Base-by-base conservation (phyloP, 345 rosid species). In the Angophora floribunda region DNA sequence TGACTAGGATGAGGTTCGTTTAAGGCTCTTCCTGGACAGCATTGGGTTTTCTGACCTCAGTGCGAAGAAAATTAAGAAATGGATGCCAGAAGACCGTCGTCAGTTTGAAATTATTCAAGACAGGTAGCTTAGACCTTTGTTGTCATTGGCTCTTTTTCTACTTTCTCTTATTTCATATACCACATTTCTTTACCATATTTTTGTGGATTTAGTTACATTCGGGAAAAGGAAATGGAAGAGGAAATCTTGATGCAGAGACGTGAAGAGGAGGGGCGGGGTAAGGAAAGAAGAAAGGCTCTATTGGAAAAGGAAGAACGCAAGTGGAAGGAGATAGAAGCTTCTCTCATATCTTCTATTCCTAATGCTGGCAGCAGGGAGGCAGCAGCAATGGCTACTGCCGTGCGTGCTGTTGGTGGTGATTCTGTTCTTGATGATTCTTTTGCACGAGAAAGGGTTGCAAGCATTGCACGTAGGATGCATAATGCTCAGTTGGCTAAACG, bases 241-340 rank as follows among this genome's bases (percentile, higher is more conserved):
- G 99, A 98, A 87, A 93, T 96, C 89, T 94, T 97, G 89, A 95
- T 95, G 96, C 99, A 96, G 93, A 94, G 99, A 91, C 99, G 99
- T 78, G 99, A 97, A 92, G 99, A 98, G 95, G 99, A 98, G 93
- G 99, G 99, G 78, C 97, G 93, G 92, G 99, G 99, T 89, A 98
- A 98, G 93, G 99, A 98, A 92, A 93, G 99, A 92, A 96, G 99
- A 93, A 98, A 97, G 90, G 99, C 97, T 89, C 99, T 97, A 86
- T 89, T 98, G 92, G 98, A 97, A 91, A 98, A 95, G 95, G 99
- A 98, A 93, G 99, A 97, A 90, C 99, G 99, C 53, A 98, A 98
- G 88, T 98, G 99, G 99, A 98, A 98, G 96, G 99, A 98, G 92
- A 97, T 98, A 90, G 99, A 98, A 93, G 99, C 99, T 89, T 98